Base-by-base conservation (phyloP, 768 basidiomycete genomes). In the Mycena pura region DNA sequence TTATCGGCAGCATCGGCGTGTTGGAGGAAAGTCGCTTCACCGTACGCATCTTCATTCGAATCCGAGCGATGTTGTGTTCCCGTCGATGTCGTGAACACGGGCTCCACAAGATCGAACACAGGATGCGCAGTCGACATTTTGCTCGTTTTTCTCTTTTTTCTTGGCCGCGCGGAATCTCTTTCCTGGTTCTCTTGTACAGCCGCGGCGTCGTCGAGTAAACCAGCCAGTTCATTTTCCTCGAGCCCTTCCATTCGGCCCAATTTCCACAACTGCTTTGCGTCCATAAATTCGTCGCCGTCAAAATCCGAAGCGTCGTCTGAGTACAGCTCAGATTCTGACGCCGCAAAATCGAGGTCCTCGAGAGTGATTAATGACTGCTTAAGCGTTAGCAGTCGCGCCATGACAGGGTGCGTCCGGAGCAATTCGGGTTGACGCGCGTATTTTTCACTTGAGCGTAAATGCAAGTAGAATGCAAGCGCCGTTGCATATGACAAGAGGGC, bases 401-500 rank as follows among this genome's bases (percentile, higher is more conserved):
- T 80, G 66, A 95, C 87, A 5, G 92, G 90, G 70, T 89, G 90
- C 15, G 80, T 75, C 70, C 84, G 86, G 55, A 93, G 82, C 36
- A 84, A 82, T 60, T 85, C 82, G 10, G 85, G 90, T 32, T 80
- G 83, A 54, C 81, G 79, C 7, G 84, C 79, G 70, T 88, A 87
- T 74, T 90, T 85, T 61, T 84, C 80, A 38, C 83, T 83, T 22
- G 91, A 80, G 17, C 92, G 86, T n/a, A 99, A 81, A 73, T 95
- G 87, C 38, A 99, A 78, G 77, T 96, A 98, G 77, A 95, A 98
- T 1, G 95, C 92, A 43, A 99, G 87, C 2, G 88, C 89, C 1
- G 95, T 92, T 19, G 92, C 83, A 70, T 99, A 99, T 9, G 95
- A 93, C 34, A 97, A 78, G 2, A 96, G 80, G 1, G 95, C 85